Percentiles rank a stretch among this genome's conserved stretches.
Conservation (phyloP, 1,139 yeast species). For the Arxiozyma telluris region DNA sequence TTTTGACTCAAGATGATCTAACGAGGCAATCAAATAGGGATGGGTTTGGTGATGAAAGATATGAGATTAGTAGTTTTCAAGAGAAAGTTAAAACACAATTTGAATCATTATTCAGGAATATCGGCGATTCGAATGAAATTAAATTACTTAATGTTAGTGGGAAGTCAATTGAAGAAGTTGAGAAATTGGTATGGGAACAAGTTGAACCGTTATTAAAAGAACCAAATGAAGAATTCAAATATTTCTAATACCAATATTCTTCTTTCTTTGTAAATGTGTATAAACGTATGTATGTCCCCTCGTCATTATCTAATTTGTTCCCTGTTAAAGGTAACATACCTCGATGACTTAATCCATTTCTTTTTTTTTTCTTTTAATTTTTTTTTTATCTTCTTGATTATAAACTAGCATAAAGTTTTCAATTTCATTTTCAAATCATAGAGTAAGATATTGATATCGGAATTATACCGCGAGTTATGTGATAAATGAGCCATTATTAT, state of each 20-base stretch:
- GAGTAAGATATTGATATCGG: background rate
- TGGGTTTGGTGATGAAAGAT: constrained; percentile 89
- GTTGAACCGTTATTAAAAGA: background rate
- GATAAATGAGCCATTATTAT: too few relatives aligned
- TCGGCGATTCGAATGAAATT: constrained; percentile 27
- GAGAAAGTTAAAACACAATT: constrained; percentile 48
- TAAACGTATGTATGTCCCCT: too few relatives aligned
- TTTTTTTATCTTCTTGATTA: too few relatives aligned
- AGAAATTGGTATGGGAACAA: constrained; percentile 4
- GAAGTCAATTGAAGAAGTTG: constrained; percentile 49
- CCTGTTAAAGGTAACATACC: background rate
- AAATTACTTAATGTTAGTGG: constrained; percentile 51
- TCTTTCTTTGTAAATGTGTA: background rate
- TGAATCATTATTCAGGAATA: constrained; percentile 18
- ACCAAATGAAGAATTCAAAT: constrained; percentile 1
- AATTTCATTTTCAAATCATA: too few relatives aligned
- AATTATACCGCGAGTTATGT: too few relatives aligned
- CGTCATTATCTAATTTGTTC: too few relatives aligned
- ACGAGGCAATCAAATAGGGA: constrained; percentile 49
- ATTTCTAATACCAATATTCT: background rate
- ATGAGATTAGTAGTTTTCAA: constrained; percentile 72
- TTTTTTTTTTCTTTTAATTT: too few relatives aligned
- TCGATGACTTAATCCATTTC: background rate
- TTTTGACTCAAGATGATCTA: constrained; percentile 50
- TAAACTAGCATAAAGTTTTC: too few relatives aligned